Percentiles rank a stretch among this genome's conserved stretches.
Conservation (phyloP, 2,329 filamentous ascomycete species). For the Cladobotryum protrusum region DNA sequence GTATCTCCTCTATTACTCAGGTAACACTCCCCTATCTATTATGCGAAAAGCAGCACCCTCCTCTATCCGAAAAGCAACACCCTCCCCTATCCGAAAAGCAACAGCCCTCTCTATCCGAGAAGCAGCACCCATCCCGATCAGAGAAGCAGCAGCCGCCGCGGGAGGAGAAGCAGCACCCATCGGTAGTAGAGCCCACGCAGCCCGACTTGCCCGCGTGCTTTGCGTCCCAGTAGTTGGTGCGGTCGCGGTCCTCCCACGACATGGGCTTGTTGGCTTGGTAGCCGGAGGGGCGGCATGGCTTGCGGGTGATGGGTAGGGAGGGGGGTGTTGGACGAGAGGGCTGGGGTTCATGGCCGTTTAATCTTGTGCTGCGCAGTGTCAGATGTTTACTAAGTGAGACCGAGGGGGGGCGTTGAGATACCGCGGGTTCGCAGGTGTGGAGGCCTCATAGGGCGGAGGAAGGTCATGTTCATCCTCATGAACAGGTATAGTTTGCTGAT, state of each 20-base stretch:
- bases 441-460: conserved; percentile 7
- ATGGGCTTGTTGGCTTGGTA: conserved; percentile 7
- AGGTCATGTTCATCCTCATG: neutral
- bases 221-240: neutral
- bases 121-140: conserved; percentile 11
- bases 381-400: too few relatives aligned
- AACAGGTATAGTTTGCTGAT: neutral
- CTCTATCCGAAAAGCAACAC: conserved; percentile 12
- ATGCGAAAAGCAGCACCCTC: conserved; percentile 12
- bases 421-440: neutral
- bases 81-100: conserved; percentile 10
- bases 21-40: conserved; percentile 1
- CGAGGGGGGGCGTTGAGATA: too few relatives aligned
- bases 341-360: too few relatives aligned
- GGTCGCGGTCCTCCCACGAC: neutral
- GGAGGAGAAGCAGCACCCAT: conserved; percentile 14
- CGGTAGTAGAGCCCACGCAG: conserved; percentile 2
- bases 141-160: conserved; percentile 10
- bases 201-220: neutral
- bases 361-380: too few relatives aligned
- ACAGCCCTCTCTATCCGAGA: conserved; percentile 7
- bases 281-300: neutral
- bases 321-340: neutral
- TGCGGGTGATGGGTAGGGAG: conserved; percentile 6
- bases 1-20: too few relatives aligned